phyloP scores from a whole-genome alignment of 805 yeast species.

The Tetrapisispora phaffii region DNA sequence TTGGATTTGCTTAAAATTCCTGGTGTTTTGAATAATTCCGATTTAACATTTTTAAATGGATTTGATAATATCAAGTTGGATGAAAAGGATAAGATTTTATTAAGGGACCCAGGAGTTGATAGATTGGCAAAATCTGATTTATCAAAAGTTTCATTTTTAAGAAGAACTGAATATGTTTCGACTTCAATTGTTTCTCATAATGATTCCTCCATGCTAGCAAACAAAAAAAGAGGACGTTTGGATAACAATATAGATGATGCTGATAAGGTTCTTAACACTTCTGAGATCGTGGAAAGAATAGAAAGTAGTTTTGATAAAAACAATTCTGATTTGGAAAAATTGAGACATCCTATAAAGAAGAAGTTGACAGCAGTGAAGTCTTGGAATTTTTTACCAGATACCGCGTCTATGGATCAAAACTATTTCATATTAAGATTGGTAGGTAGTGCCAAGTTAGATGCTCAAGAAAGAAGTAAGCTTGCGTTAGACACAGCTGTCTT shows the following conservation, averaged over 20 bases:
- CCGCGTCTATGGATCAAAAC: constrained; percentile 77
- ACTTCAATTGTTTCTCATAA: constrained; percentile 38
- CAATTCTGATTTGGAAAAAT: constrained; percentile 33
- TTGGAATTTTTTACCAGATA: constrained; percentile 82
- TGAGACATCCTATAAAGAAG: constrained; percentile 74
- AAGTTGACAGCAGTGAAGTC: constrained; percentile 62
- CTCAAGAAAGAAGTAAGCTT: constrained; percentile 27
- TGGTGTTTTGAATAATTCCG: constrained; percentile 56
- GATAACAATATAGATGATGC: constrained; percentile 13
- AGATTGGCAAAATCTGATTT: constrained; percentile 29
- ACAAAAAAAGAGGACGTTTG: constrained; percentile 24
- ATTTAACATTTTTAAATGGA: constrained; percentile 36
- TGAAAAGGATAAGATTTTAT: constrained; percentile 63
- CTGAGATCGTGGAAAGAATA: constrained; percentile 34
- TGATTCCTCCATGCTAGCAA: constrained; percentile 2
- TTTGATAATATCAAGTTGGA: constrained; percentile 44
- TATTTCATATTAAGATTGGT: constrained; percentile 55
- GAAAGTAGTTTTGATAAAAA: constrained; percentile 70
- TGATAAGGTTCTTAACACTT: constrained; percentile 18
- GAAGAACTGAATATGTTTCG: constrained; percentile 90
- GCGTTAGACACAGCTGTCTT: constrained; percentile 52
- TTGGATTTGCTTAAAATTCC: constrained; percentile 60
- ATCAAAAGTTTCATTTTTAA: constrained; percentile 58
- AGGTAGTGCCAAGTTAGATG: constrained; percentile 39
- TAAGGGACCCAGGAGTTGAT: constrained; percentile 64